A percentile compares a stretch with the other conserved stretches of the same genome.
These are phyloP conservation scores for Tuber indicum DNA, from an alignment of 495 filamentous ascomycete species.

Conservation along the genomic window DNA sequence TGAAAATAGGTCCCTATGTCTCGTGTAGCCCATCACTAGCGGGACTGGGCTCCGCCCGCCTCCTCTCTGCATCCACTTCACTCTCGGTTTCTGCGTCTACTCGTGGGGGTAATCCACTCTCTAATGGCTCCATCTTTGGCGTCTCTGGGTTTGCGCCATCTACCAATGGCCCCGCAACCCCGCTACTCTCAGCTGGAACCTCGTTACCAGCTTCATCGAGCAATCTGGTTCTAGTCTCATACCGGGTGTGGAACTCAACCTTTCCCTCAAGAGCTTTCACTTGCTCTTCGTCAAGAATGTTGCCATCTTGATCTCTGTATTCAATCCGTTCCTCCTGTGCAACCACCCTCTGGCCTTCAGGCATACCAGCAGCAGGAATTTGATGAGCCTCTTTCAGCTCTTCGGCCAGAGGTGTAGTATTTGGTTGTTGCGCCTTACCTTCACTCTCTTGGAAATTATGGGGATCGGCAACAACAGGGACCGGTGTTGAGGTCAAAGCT, in stretches of 20 bases:
- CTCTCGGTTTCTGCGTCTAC: background rate
- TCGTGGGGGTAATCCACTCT: background rate
- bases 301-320: constrained; percentile 91
- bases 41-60: background rate
- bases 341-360: constrained; percentile 51
- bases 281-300: constrained; percentile 73
- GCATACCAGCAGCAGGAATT: constrained; percentile 27
- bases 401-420: background rate
- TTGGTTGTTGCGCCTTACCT: background rate
- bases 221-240: constrained; percentile 81
- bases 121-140: background rate
- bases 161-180: constrained; percentile 40
- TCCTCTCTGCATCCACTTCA: background rate
- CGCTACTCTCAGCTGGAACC: constrained; percentile 47
- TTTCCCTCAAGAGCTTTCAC: constrained; percentile 81
- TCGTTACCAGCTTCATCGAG: constrained; percentile 72
- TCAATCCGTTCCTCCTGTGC: constrained; percentile 77
- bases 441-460: background rate
- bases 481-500: constrained; percentile 8
- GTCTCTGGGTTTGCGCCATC: constrained; percentile 31
- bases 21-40: background rate
- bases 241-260: constrained; percentile 87
- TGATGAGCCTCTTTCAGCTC: constrained; percentile 36
- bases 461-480: constrained; percentile 19
- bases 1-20: background rate